These are phyloP conservation scores for Taphrina communis DNA, from an alignment of 1,139 yeast genomes.

Conservation along the genomic window DNA sequence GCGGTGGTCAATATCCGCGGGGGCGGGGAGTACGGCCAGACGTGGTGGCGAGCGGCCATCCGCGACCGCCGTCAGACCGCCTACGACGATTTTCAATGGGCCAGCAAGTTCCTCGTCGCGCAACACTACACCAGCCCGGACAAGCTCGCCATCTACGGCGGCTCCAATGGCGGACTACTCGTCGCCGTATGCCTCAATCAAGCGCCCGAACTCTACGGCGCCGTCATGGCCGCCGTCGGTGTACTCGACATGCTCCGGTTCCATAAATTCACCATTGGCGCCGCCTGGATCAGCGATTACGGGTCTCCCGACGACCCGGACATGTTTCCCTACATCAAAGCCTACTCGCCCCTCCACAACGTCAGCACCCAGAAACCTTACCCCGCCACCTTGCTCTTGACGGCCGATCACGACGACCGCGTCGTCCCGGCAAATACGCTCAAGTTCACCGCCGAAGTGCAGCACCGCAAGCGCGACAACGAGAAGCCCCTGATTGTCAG, in stretches of 20 bases:
- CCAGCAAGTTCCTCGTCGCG: slow-evolving; percentile 19
- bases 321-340: slow-evolving; percentile 31
- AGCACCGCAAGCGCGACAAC: slow-evolving; percentile 22
- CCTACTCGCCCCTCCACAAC: slow-evolving; percentile 40
- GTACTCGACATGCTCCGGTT: slow-evolving; percentile 38
- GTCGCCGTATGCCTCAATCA: slow-evolving; percentile 32
- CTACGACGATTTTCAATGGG: slow-evolving; percentile 35
- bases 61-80: slow-evolving; percentile 29
- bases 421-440: slow-evolving; percentile 38
- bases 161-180: slow-evolving; percentile 33
- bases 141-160: slow-evolving; percentile 35
- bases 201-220: slow-evolving; percentile 31
- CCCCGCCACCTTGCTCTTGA: slow-evolving; percentile 33
- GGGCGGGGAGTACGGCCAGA: slow-evolving; percentile 41
- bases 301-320: slow-evolving; percentile 27
- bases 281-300: slow-evolving; percentile 34
- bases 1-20: slow-evolving; percentile 41
- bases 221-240: slow-evolving; percentile 37
- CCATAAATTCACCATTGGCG: slow-evolving; percentile 40
- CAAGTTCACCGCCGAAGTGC: slow-evolving; percentile 37
- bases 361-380: slow-evolving; percentile 18
- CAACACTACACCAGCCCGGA: slow-evolving; percentile 30
- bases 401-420: slow-evolving; percentile 40
- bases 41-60: slow-evolving; percentile 40
- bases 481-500: slow-evolving; percentile 31